Conservation (phyloP, 2,329 filamentous ascomycete genomes). For the Xylaria sp. region DNA sequence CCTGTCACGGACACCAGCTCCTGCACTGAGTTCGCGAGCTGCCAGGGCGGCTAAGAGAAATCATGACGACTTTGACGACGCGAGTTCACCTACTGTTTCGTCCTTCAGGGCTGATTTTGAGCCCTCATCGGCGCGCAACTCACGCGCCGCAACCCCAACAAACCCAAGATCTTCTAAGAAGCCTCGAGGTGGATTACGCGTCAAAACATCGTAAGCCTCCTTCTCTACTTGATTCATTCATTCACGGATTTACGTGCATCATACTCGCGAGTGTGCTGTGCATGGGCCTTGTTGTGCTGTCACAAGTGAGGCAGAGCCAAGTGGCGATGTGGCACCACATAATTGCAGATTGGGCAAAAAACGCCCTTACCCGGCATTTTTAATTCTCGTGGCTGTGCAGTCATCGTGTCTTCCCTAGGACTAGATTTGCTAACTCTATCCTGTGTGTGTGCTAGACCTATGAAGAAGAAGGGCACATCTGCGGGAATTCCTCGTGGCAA, state of each 20-base stretch:
- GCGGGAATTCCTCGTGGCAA: slow-evolving; percentile 74
- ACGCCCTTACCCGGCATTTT: slow-evolving; percentile 31
- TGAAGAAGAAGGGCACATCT: slow-evolving; percentile 79
- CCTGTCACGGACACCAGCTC: slow-evolving; percentile 47
- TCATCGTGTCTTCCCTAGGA: slow-evolving; percentile 20
- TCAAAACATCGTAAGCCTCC: slow-evolving; percentile 75
- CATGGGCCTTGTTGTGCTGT: slow-evolving; percentile 44
- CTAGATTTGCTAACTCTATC: slow-evolving; percentile 40
- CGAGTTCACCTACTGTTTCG: slow-evolving; percentile 63
- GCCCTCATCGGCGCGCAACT: slow-evolving; percentile 61
- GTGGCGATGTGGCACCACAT: slow-evolving; percentile 52
- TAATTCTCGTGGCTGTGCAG: slow-evolving; percentile 24
- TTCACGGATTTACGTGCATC: slow-evolving; percentile 18
- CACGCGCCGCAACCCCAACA: slow-evolving; percentile 70
- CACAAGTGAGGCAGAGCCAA: slow-evolving; percentile 46
- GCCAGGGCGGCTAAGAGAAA: slow-evolving; percentile 59
- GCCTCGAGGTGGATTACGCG: slow-evolving; percentile 69
- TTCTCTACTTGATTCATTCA: slow-evolving; percentile 30
- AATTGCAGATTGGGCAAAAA: slow-evolving; percentile 44
- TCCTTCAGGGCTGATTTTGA: slow-evolving; percentile 61
- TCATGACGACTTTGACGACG: slow-evolving; percentile 65
- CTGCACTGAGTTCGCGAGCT: slow-evolving; percentile 47
- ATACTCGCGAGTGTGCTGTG: slow-evolving; percentile 44
- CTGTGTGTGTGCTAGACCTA: slow-evolving; percentile 64
- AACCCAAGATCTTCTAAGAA: slow-evolving; percentile 68